phyloP scores from a whole-genome alignment of 805 yeast species.

The Middelhovenomyces tepae region DNA sequence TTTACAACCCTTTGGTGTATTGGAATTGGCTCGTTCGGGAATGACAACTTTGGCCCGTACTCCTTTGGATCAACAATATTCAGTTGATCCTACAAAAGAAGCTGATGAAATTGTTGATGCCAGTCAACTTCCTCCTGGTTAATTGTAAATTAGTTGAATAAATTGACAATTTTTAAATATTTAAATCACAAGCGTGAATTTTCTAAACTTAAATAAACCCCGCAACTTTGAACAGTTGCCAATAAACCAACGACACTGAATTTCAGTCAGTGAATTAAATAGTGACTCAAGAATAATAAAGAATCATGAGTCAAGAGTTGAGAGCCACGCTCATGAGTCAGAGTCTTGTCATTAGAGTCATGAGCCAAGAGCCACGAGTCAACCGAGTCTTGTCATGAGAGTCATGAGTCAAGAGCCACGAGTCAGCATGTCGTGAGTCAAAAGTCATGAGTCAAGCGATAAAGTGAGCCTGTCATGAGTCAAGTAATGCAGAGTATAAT shows the following conservation, averaged over 20 bases:
- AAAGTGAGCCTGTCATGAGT: background rate
- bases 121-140: slow-evolving; percentile 93
- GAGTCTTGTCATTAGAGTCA: too few species aligned
- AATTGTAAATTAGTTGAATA: slow-evolving; percentile 14
- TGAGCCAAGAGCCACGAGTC: background rate
- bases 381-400: too few species aligned
- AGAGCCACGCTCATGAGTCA: too few species aligned
- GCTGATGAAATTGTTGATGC: slow-evolving; percentile 71
- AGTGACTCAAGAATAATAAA: background rate
- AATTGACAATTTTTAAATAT: background rate
- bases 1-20: slow-evolving; percentile 90
- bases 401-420: background rate
- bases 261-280: background rate
- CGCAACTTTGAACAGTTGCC: background rate
- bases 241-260: background rate
- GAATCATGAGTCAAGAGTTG: background rate
- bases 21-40: slow-evolving; percentile 95
- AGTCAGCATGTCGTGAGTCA: background rate
- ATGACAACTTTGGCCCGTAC: slow-evolving; percentile 98
- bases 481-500: background rate
- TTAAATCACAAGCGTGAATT: background rate
- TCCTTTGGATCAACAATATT: slow-evolving; percentile 50
- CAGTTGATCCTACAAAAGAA: slow-evolving; percentile 41
- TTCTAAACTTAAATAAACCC: background rate
- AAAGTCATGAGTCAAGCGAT: background rate